Conservation (phyloP, 148 eudicot species). For the Cornus controversa region DNA sequence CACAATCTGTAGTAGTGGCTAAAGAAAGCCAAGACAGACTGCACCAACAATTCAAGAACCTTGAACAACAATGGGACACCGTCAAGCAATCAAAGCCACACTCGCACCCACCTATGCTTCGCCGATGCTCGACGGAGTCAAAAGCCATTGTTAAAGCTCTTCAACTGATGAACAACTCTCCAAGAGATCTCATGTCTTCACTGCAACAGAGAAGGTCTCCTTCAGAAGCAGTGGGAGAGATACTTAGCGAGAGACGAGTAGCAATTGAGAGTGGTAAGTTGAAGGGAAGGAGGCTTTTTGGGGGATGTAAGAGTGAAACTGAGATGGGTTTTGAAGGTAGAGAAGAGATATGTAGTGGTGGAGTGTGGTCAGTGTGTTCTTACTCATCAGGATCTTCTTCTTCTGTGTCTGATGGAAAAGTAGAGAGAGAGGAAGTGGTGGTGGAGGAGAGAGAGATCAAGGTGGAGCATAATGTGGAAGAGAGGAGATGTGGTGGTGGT, state of each 20-base stretch:
- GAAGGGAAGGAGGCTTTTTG: not conserved
- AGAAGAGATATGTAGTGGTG: not conserved
- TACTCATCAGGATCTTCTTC: too few species aligned
- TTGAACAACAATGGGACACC: not conserved
- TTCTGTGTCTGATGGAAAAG: not conserved
- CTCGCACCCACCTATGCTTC: not conserved
- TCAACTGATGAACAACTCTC: constrained; percentile 12
- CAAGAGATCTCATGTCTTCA: constrained; percentile 24
- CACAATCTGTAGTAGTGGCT: not conserved
- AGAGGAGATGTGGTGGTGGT: too few species aligned
- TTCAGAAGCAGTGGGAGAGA: not conserved
- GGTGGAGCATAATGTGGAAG: not conserved
- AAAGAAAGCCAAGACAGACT: not conserved
- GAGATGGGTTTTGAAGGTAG: not conserved
- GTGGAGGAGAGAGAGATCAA: too few species aligned
- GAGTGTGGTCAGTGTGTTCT: not conserved
- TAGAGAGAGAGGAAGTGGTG: not conserved
- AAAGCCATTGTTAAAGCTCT: not conserved
- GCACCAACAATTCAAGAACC: not conserved
- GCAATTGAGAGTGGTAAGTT: not conserved
- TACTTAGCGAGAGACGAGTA: not conserved
- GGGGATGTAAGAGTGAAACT: too few species aligned
- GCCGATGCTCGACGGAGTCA: too few species aligned
- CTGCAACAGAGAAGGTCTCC: constrained; percentile 8
- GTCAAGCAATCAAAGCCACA: too few species aligned